Base-by-base conservation (phyloP, 495 filamentous ascomycete species). In the Penicillium tannophilum region DNA sequence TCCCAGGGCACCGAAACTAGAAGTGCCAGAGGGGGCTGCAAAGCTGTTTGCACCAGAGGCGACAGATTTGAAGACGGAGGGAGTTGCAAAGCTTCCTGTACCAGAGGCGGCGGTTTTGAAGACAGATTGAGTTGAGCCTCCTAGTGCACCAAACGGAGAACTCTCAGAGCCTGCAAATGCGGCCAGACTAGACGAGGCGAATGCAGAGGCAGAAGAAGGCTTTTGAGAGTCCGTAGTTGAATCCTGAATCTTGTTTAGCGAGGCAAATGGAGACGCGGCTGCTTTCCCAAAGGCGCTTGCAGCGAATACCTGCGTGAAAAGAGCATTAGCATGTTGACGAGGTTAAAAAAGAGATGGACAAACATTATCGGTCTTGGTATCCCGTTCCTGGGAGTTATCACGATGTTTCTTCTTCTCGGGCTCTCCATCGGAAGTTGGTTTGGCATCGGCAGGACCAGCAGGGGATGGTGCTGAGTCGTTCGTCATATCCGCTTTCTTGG, bases 141-240 rank as follows among this genome's bases (percentile, higher is more conserved):
- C 77, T 46, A 84, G 56, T 9, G 77, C 66, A 45, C 84, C 80
- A 60, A 88, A 88, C 9, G 84, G 82, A 5, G 86, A 88, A 16
- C 79, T 66, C 33, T 80, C 70, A 16, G 84, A 82, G 19, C 69
- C 66, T 19, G 84, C 76, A 58, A 88, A 81, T 8, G 78, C 75
- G 55, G 78, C 64, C 57, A 85, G 65, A 19, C 75, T 75, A 6
- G 84, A 82, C 36, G 78, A 68, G 47, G 79, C 81, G 61, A 88
- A 88, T 23, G 74, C 76, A 60, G 82, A 82, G 46, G 74, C 46
- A 16, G 83, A 81, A 10, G 72, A 64, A 30, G 65, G 49, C 23
- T 63, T 58, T 20, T 55, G 43, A 31, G 46, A 33, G 17, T 55
- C 60, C 36, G 58, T 48, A 12, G 58, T 55, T 23, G 64, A 61